These are phyloP conservation scores for Metschnikowia continentalis DNA, from an alignment of 805 yeast genomes.

Conservation along the genomic window DNA sequence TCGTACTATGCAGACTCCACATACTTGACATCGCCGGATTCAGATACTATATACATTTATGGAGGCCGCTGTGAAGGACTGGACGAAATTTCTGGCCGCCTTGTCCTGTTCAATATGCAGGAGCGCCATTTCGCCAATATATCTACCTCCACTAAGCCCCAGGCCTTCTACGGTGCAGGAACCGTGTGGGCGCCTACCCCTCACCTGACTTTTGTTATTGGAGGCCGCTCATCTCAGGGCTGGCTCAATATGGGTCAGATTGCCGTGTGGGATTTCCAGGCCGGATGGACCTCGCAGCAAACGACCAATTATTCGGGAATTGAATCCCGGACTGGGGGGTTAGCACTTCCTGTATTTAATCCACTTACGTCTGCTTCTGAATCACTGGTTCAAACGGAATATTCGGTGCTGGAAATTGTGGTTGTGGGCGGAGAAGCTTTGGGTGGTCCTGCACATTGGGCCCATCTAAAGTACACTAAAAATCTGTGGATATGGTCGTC, in stretches of 20 bases:
- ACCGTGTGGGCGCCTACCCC: conserved; percentile 42
- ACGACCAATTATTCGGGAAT: conserved; percentile 27
- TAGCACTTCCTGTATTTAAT: conserved; percentile 52
- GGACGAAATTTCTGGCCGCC: conserved; percentile 34
- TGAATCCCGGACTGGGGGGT: conserved; percentile 50
- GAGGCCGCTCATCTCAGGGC: conserved; percentile 59
- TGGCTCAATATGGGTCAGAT: conserved; percentile 73
- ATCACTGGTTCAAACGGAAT: conserved; percentile 28
- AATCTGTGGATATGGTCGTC: conserved; percentile 39
- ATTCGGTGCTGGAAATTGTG: conserved; percentile 39
- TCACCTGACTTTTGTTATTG: conserved; percentile 51
- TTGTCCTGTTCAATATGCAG: conserved; percentile 41
- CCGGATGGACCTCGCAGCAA: conserved; percentile 60
- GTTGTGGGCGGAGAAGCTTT: conserved; percentile 58
- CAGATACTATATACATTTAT: conserved; percentile 45
- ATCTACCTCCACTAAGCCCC: conserved; percentile 50
- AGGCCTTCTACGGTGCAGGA: conserved; percentile 51
- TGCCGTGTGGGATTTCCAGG: conserved; percentile 64
- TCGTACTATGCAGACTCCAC: conserved; percentile 35
- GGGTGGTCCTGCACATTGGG: conserved; percentile 39
- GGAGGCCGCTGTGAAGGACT: conserved; percentile 42
- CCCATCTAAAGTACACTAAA: conserved; percentile 31
- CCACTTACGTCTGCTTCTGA: conserved; percentile 20
- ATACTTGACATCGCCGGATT: conserved; percentile 37
- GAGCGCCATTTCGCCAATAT: conserved; percentile 34